Percentiles rank a stretch among this genome's conserved stretches.
These are phyloP conservation scores for Exserohilum rostratum DNA, from an alignment of 2,329 filamentous ascomycete genomes.

Conservation along the genomic window DNA sequence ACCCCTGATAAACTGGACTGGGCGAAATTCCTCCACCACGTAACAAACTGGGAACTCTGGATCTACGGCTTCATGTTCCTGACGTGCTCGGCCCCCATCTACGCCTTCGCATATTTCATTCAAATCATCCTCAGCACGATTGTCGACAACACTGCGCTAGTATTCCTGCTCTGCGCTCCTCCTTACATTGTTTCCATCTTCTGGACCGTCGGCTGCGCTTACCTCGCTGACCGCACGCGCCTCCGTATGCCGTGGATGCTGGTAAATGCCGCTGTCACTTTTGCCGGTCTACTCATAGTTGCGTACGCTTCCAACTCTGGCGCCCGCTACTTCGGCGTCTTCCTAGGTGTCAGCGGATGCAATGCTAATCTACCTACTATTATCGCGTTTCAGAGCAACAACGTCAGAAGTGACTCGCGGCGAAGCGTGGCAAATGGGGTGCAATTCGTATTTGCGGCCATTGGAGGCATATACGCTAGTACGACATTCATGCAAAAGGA, in stretches of 20 bases:
- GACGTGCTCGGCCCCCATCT: slow-evolving; percentile 7
- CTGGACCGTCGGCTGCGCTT: not conserved
- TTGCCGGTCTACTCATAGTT: slow-evolving; percentile 62
- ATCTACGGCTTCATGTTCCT: not conserved
- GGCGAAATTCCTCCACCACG: slow-evolving; percentile 10
- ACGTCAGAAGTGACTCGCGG: slow-evolving; percentile 33
- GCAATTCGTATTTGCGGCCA: slow-evolving; percentile 27
- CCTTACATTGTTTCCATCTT: not conserved
- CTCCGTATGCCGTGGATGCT: slow-evolving; percentile 1
- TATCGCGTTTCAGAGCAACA: slow-evolving; percentile 33
- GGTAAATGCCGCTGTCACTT: not conserved
- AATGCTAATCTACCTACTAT: slow-evolving; percentile 25
- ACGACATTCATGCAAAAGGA: slow-evolving; percentile 29
- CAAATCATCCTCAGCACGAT: slow-evolving; percentile 23
- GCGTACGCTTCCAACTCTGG: slow-evolving; percentile 36
- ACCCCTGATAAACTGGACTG: slow-evolving; percentile 12
- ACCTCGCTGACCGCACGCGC: not conserved
- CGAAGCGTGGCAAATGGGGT: slow-evolving; percentile 32
- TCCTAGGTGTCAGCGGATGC: slow-evolving; percentile 23
- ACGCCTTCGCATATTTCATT: slow-evolving; percentile 22
- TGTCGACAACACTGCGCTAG: not conserved
- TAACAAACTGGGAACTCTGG: slow-evolving; percentile 27
- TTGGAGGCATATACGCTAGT: slow-evolving; percentile 25
- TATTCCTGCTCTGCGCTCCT: not conserved
- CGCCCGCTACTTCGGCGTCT: slow-evolving; percentile 25